phyloP scores from a whole-genome alignment of 192 early-diverging fungal genomes.

The Coemansia sp. region DNA sequence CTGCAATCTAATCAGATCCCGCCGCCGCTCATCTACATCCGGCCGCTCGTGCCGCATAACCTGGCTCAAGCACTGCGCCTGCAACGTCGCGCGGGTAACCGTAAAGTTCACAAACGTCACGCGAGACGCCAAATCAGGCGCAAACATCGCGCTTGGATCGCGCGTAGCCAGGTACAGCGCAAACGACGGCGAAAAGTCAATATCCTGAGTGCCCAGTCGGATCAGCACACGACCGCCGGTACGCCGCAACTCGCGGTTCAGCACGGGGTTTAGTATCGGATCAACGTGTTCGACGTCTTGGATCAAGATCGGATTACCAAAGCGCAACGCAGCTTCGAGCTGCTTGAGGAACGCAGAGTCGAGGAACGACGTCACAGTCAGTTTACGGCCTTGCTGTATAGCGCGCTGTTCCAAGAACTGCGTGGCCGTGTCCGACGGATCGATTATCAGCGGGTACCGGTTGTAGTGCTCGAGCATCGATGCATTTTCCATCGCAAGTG shows the following conservation, averaged over 20 bases:
- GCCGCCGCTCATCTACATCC: slow-evolving; percentile 91
- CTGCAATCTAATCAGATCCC: slow-evolving; percentile 90
- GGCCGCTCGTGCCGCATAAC: slow-evolving; percentile 94
- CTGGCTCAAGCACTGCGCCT: slow-evolving; percentile 96
- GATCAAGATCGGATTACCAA: slow-evolving; percentile 96
- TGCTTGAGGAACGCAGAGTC: slow-evolving; percentile 97
- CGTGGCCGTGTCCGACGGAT: slow-evolving; percentile 93
- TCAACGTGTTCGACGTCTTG: slow-evolving; percentile 97
- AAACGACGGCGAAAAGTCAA: slow-evolving; percentile 99
- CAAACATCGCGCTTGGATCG: slow-evolving; percentile 89
- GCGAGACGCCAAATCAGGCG: slow-evolving; percentile 95
- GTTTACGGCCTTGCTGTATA: slow-evolving; percentile 57
- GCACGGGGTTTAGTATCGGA: slow-evolving; percentile 95
- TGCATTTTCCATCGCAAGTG: slow-evolving; percentile 95
- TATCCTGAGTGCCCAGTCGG: slow-evolving; percentile 94
- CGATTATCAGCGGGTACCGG: slow-evolving; percentile 96
- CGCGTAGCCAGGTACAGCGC: slow-evolving; percentile 91
- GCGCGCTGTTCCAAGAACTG: slow-evolving; percentile 76
- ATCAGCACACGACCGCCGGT: slow-evolving; percentile 96
- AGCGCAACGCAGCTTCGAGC: slow-evolving; percentile 95
- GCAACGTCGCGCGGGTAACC: slow-evolving; percentile 91
- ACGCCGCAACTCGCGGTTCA: slow-evolving; percentile 95
- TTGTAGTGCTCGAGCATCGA: slow-evolving; percentile 95
- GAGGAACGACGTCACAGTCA: slow-evolving; percentile 95
- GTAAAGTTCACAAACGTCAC: slow-evolving; percentile 99